Evolutionary conservation across 2,329 filamentous ascomycete genomes (phyloP), one percentile per base, ranked within the genome.

Genomic region (Botrytis paeoniae): DNA sequence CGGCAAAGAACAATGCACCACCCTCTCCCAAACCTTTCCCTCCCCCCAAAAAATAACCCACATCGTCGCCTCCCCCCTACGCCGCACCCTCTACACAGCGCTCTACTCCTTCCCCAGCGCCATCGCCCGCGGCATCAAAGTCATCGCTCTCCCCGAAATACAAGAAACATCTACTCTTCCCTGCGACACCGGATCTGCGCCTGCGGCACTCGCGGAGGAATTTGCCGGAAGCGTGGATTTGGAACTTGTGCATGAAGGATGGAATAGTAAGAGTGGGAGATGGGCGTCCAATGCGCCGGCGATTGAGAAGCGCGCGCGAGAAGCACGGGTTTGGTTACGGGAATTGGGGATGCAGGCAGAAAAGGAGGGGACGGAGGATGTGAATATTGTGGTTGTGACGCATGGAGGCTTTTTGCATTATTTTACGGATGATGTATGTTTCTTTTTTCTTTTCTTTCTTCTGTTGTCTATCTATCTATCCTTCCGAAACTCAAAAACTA

Each of bases 371-470:
- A 60, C 61, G 76, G 16, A 79, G 77, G 89, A 92, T 78, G 85
- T 83, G 5, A 88, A 95, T 77, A 88, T 97, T 41, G 89, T 91
- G 0, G 86, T 94, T 2, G 93, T 97, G 12, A 92, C 93, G 4
- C 94, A 97, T 78, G 94, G 94, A 2, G 93, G 92, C 1, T 92
- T 95, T 77, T 81, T 97, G 78, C 94, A 97, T 81, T 97, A 93
- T 78, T 83, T 97, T 75, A 96, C 93, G 0, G 89, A 94, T 77
- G 94, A 97, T 79, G 70, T 72, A 59, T 97, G 91, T 69, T 37
- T 32, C 4, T 29, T 43, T 60, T 29, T 57, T 3, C 4, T 9
- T 4, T 9, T 5, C 18, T n/a, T 22, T 3, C 32, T 18, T 57
- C 9, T 54, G 22, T 35, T 37, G 14, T 37, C 32, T 35, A 20